Conservation (phyloP, 495 filamentous ascomycete species). For the Bacidia rubella region DNA sequence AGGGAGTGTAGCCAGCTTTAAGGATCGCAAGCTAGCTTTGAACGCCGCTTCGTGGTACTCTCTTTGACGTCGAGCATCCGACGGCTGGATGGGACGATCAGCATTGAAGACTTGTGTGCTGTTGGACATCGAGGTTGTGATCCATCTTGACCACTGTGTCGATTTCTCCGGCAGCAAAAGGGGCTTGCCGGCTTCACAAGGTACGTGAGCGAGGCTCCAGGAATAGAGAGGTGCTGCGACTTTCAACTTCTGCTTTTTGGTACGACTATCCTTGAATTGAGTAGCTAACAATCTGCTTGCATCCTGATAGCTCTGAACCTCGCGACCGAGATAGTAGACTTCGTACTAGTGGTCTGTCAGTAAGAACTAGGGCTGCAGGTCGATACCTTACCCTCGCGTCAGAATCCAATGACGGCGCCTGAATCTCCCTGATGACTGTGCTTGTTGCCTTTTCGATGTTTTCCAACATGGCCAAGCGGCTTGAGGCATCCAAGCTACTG, state of each 20-base stretch:
- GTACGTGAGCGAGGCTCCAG: background rate
- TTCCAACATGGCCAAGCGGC: background rate
- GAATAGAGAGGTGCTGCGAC: background rate
- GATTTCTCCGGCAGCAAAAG: background rate
- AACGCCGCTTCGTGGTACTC: background rate
- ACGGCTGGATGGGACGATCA: too few relatives aligned
- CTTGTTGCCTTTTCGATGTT: conserved; percentile 11
- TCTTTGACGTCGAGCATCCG: too few relatives aligned
- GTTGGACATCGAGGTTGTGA: too few relatives aligned
- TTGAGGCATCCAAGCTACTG: background rate
- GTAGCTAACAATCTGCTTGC: background rate
- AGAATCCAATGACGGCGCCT: too few relatives aligned
- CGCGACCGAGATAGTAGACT: conserved; percentile 13
- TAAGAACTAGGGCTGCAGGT: background rate
- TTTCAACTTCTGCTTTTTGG: background rate
- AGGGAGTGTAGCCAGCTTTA: background rate
- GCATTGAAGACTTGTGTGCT: too few relatives aligned
- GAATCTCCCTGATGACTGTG: conserved; percentile 5
- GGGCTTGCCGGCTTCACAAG: background rate
- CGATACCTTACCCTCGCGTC: background rate
- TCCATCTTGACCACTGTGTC: background rate
- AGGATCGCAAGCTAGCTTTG: background rate
- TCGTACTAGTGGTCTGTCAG: background rate
- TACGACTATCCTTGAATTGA: background rate
- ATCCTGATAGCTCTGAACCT: conserved; percentile 7